A percentile compares a stretch with the other conserved stretches of the same genome.
phyloP scores from a whole-genome alignment of 345 rosid genomes.

The Trapa incisa region DNA sequence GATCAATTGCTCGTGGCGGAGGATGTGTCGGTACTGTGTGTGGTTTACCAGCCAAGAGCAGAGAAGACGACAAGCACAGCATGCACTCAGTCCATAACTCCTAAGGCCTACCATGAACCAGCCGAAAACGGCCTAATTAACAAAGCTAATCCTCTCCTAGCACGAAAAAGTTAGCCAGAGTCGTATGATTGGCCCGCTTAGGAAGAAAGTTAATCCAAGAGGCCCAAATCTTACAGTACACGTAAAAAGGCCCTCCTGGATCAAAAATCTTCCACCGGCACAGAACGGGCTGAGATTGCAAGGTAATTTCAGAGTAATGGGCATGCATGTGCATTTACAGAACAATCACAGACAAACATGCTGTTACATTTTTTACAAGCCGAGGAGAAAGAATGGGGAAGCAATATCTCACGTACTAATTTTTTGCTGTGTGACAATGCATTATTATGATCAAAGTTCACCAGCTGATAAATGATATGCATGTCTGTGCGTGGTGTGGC shows the following conservation, averaged over 20 bases:
- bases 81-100: too few relatives aligned
- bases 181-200: not conserved
- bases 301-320: not conserved
- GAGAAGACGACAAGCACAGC: not conserved
- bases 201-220: not conserved
- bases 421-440: not conserved
- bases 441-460: not conserved
- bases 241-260: not conserved
- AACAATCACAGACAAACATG: not conserved
- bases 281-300: not conserved
- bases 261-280: not conserved
- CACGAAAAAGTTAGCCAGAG: too few relatives aligned
- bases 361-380: not conserved
- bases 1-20: not conserved
- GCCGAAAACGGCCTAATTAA: too few relatives aligned
- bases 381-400: not conserved
- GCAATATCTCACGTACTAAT: not conserved
- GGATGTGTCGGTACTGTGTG: not conserved
- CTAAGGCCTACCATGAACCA: too few relatives aligned
- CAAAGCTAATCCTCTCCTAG: too few relatives aligned
- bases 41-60: not conserved
- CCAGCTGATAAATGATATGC: not conserved
- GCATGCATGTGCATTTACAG: not conserved
- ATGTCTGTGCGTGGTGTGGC: conserved; percentile 8
- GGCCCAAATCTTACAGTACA: not conserved